Evolutionary conservation across 306 rosid genomes (phyloP), one percentile per base, ranked within the genome.

Genomic region (Lithocarpus polystachyus): DNA sequence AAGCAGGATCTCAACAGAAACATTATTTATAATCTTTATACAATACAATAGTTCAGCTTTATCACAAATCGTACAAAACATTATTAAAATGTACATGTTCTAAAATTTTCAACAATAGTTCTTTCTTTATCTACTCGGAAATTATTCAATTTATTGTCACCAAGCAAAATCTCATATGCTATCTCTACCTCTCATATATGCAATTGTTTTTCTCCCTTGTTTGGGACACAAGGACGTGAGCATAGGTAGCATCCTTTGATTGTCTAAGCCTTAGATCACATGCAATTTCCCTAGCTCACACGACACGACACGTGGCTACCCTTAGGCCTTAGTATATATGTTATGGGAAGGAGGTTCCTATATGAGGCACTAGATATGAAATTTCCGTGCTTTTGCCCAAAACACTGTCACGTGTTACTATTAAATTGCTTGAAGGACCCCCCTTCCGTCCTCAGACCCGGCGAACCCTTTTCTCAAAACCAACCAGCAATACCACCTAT

Each of bases 281-380:
- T 94, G 97, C 85, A 20, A 82, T 85, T 88, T 81, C 91, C 75
- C 87, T 84, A 71, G 31, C 59, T 72, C 82, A 82, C 72, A 87
- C 80, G 91, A 91, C 95, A 91, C 3, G 92, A 81, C 94, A 90
- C 89, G 92, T 92, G 93, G 83, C 94, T 65, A 45, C 73, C 59
- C 20, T 26, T 52, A 48, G 77, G 77, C 31, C 35, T n/a, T 37
- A 60, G 83, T 81, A 80, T 82, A 28, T 14, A 57, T 83, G 78
- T 75, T 74, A 64, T 79, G 77, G 73, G 71, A 33, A n/a, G 82
- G 19, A 48, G 73, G 74, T 86, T 87, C 72, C 85, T 60, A 76
- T 68, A 81, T 78, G 75, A 78, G 71, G 82, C 76, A 84, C 40
- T 35, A 8, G 89, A 86, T 89, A 73, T 85, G 86, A 78, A 81